Evolutionary conservation across 2,329 filamentous ascomycete genomes (phyloP), one percentile per base, ranked within the genome.

Genomic region (Dothistroma pini): DNA sequence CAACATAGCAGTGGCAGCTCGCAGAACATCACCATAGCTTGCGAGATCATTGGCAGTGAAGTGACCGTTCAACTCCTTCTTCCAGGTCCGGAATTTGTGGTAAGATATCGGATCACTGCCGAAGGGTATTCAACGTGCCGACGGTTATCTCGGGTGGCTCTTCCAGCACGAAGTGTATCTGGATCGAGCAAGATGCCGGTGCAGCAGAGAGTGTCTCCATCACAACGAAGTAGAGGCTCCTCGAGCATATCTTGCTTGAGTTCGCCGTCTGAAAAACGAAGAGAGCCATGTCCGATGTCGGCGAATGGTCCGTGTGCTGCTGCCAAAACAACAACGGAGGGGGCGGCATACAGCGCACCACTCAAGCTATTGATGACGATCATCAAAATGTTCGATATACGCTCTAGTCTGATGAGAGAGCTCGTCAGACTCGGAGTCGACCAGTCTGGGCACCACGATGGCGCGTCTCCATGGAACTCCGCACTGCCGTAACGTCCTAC

Each of bases 331-430:
- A n/a, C n/a, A n/a, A n/a, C n/a, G n/a, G n/a, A n/a, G n/a, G n/a
- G n/a, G 9, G 61, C 58, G 19, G 49, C 53, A 44, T 61, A 63
- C 6, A 63, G 56, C 6, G 48, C 34, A 8, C 61, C 93, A 91
- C 97, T 93, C 35, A 97, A 80, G 74, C 97, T 93, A 74, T 91
- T 96, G 52, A 97, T 89, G 56, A 97, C 93, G 48, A 97, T 82
- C 91, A 97, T 96, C 70, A 83, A 90, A 1, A n/a, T n/a, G 22
- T 38, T 54, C 19, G 58, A 58, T 8, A 63, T 58, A 12, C 51
- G 35, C 38, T 63, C 61, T n/a, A 34, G 35, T 14, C 61, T 49
- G 9, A 63, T 21, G 16, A 63, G 58, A 29, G 32, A 63, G 58
- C 61, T 63, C 7, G 50, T 38, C 8, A 50, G 52, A 2, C 58